Conservation (phyloP, 805 yeast genomes). For the Candida corydali region DNA sequence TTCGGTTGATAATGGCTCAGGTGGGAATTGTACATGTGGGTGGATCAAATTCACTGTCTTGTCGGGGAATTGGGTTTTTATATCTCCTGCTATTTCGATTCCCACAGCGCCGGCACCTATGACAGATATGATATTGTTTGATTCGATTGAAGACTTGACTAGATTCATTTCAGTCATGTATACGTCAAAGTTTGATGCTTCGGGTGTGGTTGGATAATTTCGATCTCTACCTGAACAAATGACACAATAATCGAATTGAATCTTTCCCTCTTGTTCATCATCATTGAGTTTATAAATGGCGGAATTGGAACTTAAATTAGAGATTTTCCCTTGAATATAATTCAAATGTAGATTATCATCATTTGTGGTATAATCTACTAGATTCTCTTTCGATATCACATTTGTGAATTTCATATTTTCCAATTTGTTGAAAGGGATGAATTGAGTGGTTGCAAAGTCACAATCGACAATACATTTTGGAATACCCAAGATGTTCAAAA, state of each 20-base stretch:
- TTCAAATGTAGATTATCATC: conserved; percentile 13
- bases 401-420: conserved; percentile 25
- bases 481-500: conserved; percentile 36
- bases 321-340: conserved; percentile 32
- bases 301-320: conserved; percentile 18
- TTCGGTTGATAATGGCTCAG: conserved; percentile 30
- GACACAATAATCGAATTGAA: conserved; percentile 44
- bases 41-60: conserved; percentile 35
- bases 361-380: conserved; percentile 1
- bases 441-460: conserved; percentile 37
- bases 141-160: conserved; percentile 25
- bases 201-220: conserved; percentile 52
- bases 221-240: conserved; percentile 49
- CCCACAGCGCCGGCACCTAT: conserved; percentile 47
- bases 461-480: conserved; percentile 36
- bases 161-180: conserved; percentile 41
- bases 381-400: conserved; percentile 17
- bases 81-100: conserved; percentile 39
- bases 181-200: conserved; percentile 24
- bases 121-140: conserved; percentile 34
- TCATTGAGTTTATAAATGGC: conserved; percentile 24
- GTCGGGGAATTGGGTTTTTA: conserved; percentile 27
- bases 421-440: conserved; percentile 26
- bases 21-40: conserved; percentile 33
- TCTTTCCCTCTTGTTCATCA: conserved; percentile 7